Evolutionary conservation across 164 flowering plant species (phyloP).

Genomic region (Magnolia officinalis): DNA sequence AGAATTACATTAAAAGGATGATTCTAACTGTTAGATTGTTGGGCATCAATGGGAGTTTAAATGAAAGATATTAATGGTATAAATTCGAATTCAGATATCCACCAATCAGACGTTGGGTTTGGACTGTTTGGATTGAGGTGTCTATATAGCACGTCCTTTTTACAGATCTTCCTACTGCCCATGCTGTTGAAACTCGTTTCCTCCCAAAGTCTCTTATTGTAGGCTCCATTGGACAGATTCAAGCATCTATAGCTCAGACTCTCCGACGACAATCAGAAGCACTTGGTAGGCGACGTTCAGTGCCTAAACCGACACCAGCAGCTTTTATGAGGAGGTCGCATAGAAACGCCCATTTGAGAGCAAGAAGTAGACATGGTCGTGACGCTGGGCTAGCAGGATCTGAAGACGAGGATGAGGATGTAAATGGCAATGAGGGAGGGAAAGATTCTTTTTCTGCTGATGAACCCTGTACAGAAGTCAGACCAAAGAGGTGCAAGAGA

Average conservation of each 20-base stretch:
- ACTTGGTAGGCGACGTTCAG: slow-evolving; percentile 48
- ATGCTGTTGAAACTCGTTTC: background rate
- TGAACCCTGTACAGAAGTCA: slow-evolving; percentile 50
- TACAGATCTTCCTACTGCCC: background rate
- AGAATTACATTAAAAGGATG: too few relatives aligned
- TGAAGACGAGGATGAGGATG: slow-evolving; percentile 63
- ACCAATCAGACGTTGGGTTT: too few relatives aligned
- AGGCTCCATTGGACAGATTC: slow-evolving; percentile 50
- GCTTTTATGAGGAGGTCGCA: slow-evolving; percentile 48
- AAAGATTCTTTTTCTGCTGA: slow-evolving; percentile 78
- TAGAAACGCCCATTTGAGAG: slow-evolving; percentile 32
- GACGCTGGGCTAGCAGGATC: slow-evolving; percentile 47
- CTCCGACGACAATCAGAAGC: slow-evolving; percentile 76
- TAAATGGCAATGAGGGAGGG: slow-evolving; percentile 48
- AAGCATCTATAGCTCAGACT: slow-evolving; percentile 84
- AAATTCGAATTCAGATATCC: too few relatives aligned
- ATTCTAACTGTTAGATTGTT: too few relatives aligned
- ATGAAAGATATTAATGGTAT: too few relatives aligned
- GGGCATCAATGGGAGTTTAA: too few relatives aligned
- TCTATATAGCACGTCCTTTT: background rate
- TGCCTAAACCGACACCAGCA: slow-evolving; percentile 42
- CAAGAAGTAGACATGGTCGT: slow-evolving; percentile 38
- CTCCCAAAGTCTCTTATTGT: background rate
- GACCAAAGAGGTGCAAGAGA: slow-evolving; percentile 51
- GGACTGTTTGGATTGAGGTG: too few relatives aligned